These are phyloP conservation scores for Penicillium sp. DNA, from an alignment of 2,329 filamentous ascomycete genomes.

Conservation along the genomic window DNA sequence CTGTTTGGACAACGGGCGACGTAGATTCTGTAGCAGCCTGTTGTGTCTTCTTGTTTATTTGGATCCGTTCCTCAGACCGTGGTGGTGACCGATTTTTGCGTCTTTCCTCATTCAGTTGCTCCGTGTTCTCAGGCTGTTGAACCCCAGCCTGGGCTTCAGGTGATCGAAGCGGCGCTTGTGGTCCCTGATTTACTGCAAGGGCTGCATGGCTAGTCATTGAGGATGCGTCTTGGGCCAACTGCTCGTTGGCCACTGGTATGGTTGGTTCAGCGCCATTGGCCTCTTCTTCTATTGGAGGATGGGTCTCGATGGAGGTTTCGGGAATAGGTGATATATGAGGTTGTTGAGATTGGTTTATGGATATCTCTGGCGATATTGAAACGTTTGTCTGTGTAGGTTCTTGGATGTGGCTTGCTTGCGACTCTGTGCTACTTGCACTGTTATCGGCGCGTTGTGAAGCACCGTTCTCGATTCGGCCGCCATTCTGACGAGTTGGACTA, in stretches of 20 bases:
- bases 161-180: not conserved
- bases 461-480: not conserved
- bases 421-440: constrained; percentile 2
- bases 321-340: not conserved
- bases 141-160: not conserved
- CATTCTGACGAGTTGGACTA: constrained; percentile 7
- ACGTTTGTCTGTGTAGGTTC: constrained; percentile 2
- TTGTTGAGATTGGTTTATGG: not conserved
- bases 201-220: not conserved
- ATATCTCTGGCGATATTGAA: not conserved
- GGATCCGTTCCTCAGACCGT: not conserved
- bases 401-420: not conserved
- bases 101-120: not conserved
- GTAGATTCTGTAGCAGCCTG: not conserved
- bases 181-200: not conserved
- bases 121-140: not conserved
- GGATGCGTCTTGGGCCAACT: not conserved
- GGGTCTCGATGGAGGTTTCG: not conserved
- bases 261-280: not conserved
- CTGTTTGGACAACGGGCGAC: not conserved
- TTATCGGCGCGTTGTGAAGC: constrained; percentile 4
- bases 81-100: constrained; percentile 9
- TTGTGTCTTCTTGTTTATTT: not conserved
- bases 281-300: not conserved
- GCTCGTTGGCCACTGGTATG: not conserved